Conservation (phyloP, 441 rosid genomes). For the Iberis amara region DNA sequence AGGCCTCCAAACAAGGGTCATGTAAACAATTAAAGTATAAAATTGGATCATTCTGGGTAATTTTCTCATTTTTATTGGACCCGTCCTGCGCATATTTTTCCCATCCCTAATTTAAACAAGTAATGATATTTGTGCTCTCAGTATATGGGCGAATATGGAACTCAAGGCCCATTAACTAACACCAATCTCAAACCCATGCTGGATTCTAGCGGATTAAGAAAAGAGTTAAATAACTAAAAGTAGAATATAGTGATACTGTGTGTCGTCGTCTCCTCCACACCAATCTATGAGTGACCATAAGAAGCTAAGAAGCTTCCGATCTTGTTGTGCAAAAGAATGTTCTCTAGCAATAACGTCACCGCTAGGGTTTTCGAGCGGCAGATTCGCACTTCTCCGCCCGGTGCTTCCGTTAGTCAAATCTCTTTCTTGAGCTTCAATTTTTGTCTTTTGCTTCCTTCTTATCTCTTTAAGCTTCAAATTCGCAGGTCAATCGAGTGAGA, state of each 20-base stretch:
- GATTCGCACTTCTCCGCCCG: conserved; percentile 64
- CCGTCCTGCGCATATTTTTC: too few species aligned
- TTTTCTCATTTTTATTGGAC: too few species aligned
- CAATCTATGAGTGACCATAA: conserved; percentile 8
- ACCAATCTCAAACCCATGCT: neutral
- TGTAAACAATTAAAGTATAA: too few species aligned
- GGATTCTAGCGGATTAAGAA: neutral
- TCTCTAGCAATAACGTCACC: conserved; percentile 60
- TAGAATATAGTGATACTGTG: neutral
- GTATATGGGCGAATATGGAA: neutral
- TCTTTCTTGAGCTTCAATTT: conserved; percentile 2
- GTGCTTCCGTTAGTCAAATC: conserved; percentile 53
- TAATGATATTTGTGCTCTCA: too few species aligned
- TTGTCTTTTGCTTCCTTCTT: neutral
- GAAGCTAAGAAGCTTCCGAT: neutral
- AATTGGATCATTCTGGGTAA: too few species aligned
- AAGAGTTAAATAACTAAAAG: neutral
- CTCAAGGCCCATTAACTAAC: neutral
- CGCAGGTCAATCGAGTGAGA: conserved; percentile 76
- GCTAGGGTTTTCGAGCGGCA: conserved; percentile 92
- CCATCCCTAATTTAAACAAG: too few species aligned
- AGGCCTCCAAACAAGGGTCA: too few species aligned
- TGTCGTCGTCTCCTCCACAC: conserved; percentile 23
- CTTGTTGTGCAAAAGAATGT: conserved; percentile 37
- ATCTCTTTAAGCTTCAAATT: conserved; percentile 4